phyloP scores from a whole-genome alignment of 1,284 basidiomycete species.

The Ceratobasidium sp. region DNA sequence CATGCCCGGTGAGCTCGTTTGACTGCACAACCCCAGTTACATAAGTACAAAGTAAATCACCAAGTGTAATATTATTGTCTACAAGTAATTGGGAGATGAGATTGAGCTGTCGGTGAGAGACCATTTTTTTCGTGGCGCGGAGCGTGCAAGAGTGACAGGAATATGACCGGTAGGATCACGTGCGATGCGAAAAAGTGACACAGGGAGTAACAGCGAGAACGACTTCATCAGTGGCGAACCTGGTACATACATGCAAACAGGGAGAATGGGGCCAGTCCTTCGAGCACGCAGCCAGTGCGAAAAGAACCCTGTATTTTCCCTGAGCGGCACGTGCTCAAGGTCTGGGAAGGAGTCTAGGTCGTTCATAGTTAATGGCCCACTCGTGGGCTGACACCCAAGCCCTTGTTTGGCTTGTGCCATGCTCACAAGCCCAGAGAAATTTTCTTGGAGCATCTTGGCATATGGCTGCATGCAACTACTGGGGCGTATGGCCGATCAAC shows the following conservation, averaged over 20 bases:
- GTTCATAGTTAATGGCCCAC: too few relatives aligned
- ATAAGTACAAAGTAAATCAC: not conserved
- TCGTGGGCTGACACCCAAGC: too few relatives aligned
- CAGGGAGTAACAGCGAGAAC: not conserved
- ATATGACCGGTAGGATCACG: not conserved
- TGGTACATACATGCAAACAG: slow-evolving; percentile 3
- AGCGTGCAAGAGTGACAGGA: not conserved
- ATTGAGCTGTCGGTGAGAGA: not conserved
- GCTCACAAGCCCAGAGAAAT: too few relatives aligned
- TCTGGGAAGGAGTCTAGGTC: not conserved
- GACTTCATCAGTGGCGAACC: not conserved
- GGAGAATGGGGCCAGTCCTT: slow-evolving; percentile 4
- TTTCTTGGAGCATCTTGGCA: too few relatives aligned
- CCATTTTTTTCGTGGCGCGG: not conserved
- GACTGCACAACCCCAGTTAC: not conserved
- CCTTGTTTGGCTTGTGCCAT: too few relatives aligned
- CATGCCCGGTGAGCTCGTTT: not conserved
- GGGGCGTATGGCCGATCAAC: too few relatives aligned
- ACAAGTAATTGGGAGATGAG: not conserved
- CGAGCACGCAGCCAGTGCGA: not conserved
- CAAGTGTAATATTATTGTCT: not conserved
- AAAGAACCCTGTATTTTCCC: not conserved
- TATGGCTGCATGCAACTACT: too few relatives aligned
- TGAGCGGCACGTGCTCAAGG: not conserved
- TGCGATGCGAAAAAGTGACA: not conserved